Base-by-base conservation (phyloP, 2,329 filamentous ascomycete species). In the Fusarium subglutinans region DNA sequence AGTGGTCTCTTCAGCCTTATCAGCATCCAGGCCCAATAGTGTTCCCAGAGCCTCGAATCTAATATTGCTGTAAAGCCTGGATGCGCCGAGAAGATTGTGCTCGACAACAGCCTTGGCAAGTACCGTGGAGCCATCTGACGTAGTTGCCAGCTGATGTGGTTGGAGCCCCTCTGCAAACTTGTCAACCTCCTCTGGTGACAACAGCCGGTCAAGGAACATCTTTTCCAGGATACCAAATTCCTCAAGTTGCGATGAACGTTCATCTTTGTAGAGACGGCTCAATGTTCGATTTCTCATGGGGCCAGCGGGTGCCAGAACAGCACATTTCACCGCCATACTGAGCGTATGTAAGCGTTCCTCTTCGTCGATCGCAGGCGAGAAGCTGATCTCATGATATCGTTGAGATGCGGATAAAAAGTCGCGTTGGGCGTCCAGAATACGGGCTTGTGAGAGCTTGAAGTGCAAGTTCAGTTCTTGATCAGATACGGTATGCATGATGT, bases 211-310 rank as follows among this genome's bases (percentile, higher is more conserved):
- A 55, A 98, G 88, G 82, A 97, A 98, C 90, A 99, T 98, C 86
- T 98, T 98, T 86, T 98, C 96, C 20, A 99, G 86, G 61, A 99
- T 98, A 55, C 90, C 87, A 80, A 93, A 96, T 83, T 98, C 94
- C 38, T 92, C 90, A 5, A 96, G 89, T 56, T 91, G 89, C 8
- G 87, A 86, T 1, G 94, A 89, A 37, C 96, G 90, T 75, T 98
- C 96, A 82, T 99, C 96, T 83, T 97, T 98, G 88, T 98, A 98
- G 20, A 99, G 86, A 60, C 93, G 91, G 9, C 91, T 94, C 24
- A 99, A 88, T 48, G 92, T 91, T 53, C 94, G 90, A 72, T 93
- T 94, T 61, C 96, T 91, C 79, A 92, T 88, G 2, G 96, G 96
- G 0, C 96, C 96, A 0, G 96, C 96, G 4, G 96, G 96, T 0